Evolutionary conservation across 1,139 yeast species (phyloP).

Genomic region (Ogataea hybrid): DNA sequence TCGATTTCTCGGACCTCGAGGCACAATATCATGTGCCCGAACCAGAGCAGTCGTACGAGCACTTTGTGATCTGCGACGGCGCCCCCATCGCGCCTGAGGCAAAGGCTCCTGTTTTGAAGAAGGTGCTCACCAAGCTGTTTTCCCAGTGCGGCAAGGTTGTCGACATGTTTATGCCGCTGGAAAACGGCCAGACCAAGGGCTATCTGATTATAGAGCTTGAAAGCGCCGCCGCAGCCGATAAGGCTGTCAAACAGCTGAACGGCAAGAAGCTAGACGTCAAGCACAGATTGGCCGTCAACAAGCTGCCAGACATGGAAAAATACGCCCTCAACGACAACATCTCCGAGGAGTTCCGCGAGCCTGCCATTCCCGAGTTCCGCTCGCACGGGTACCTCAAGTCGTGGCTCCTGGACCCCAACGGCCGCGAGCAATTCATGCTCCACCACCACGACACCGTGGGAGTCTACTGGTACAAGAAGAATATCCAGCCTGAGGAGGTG

Average conservation of each 20-base stretch:
- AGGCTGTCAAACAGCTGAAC: constrained; percentile 77
- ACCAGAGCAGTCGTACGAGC: constrained; percentile 62
- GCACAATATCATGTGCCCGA: constrained; percentile 61
- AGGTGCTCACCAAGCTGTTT: constrained; percentile 81
- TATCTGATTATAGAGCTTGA: constrained; percentile 84
- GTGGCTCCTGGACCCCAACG: constrained; percentile 88
- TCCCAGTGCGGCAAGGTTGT: constrained; percentile 68
- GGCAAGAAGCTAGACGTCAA: constrained; percentile 92
- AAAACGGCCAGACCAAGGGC: constrained; percentile 80
- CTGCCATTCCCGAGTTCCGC: constrained; percentile 66
- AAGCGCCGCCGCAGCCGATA: constrained; percentile 63
- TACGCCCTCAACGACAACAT: constrained; percentile 70
- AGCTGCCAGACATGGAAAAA: constrained; percentile 79
- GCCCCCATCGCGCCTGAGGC: constrained; percentile 94
- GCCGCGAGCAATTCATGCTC: constrained; percentile 86
- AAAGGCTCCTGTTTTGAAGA: constrained; percentile 79
- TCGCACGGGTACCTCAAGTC: constrained; percentile 79
- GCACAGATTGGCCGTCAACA: constrained; percentile 86
- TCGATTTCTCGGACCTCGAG: constrained; percentile 89
- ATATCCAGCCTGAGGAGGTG: constrained; percentile 71
- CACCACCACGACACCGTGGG: constrained; percentile 83
- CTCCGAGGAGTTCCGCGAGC: constrained; percentile 64
- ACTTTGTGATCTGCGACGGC: constrained; percentile 87
- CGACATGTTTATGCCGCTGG: constrained; percentile 78
- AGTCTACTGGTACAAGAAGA: constrained; percentile 82